Evolutionary conservation across 148 eudicot species (phyloP).

Genomic region (Dianthus caryophyllus): DNA sequence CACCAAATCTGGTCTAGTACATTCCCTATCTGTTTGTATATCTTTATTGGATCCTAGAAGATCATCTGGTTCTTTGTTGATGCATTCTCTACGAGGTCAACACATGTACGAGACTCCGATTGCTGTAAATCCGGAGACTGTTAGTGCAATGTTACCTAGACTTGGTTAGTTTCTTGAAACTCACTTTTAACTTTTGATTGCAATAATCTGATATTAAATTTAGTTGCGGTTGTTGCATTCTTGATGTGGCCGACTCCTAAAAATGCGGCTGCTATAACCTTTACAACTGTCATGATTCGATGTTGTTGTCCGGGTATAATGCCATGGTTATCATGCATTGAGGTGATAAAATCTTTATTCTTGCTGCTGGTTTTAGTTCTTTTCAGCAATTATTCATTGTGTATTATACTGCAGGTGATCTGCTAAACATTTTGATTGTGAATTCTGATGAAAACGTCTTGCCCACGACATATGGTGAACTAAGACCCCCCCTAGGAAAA

Average conservation of each 20-base stretch:
- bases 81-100: conserved; percentile 74
- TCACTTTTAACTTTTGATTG: neutral
- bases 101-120: conserved; percentile 72
- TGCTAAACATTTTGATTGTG: conserved; percentile 72
- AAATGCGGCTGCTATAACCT: neutral
- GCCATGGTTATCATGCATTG: no score
- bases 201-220: neutral
- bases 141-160: conserved; percentile 92
- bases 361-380: neutral
- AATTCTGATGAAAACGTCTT: conserved; percentile 79
- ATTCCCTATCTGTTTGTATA: conserved; percentile 84
- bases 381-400: conserved; percentile 9
- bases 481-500: conserved; percentile 92
- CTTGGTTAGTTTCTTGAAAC: conserved; percentile 54
- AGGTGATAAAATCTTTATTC: neutral
- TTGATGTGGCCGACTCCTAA: neutral
- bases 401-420: conserved; percentile 55
- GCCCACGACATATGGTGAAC: conserved; percentile 90
- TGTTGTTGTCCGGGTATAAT: neutral
- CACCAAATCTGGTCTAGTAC: conserved; percentile 73
- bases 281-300: neutral
- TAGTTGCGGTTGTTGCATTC: neutral
- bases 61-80: conserved; percentile 58
- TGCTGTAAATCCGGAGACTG: conserved; percentile 75
- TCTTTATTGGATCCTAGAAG: conserved; percentile 92